Base-by-base conservation (phyloP, 306 rosid species). In the Vigna reflexopilosa region DNA sequence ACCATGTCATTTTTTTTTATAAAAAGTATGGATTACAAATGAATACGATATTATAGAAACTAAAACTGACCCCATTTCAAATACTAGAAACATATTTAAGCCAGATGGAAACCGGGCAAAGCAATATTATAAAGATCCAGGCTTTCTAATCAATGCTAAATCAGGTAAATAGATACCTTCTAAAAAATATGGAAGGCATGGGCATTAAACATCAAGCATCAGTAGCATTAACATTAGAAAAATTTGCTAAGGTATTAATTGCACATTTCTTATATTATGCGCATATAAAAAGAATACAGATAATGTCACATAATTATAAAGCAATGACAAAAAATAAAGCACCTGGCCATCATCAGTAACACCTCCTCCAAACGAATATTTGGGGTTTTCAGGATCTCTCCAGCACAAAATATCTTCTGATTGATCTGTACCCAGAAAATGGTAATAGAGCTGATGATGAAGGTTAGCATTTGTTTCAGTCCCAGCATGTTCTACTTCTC, bases 331-430 rank as follows among this genome's bases (percentile, higher is more conserved):
- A 28, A 28, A 47, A 75, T 32, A 28, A 57, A 15, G 68, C 80
- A 91, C 99, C 97, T 89, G 93, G 75, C 99, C 99, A 78, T 95
- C 99, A 1, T 85, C 85, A 32, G 98, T 95, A 77, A 93, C 93
- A 78, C 63, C 9, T 15, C 88, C 93, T 32, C 71, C 87, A 81
- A 93, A 87, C 66, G 26, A 0, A 86, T 87, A 83, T 80, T 91
- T 91, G 16, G 99, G 97, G 75, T 95, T 91, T 74, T 88, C 91
- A 79, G 81, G 76, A 84, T 95, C 98, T 85, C 55, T 91, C 98
- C 98, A 95, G 77, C 98, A 91, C 83, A 95, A 84, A 68, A 95
- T 77, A 87, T 95, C 99, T 72, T 86, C 87, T 0, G 90, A 90
- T 77, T 95, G 99, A 84, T 95, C 89, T 6, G 87, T 86, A 19